These are phyloP conservation scores for Elongisporangium senticosum DNA, from an alignment of 352 stramenopile genomes.

Conservation along the genomic window DNA sequence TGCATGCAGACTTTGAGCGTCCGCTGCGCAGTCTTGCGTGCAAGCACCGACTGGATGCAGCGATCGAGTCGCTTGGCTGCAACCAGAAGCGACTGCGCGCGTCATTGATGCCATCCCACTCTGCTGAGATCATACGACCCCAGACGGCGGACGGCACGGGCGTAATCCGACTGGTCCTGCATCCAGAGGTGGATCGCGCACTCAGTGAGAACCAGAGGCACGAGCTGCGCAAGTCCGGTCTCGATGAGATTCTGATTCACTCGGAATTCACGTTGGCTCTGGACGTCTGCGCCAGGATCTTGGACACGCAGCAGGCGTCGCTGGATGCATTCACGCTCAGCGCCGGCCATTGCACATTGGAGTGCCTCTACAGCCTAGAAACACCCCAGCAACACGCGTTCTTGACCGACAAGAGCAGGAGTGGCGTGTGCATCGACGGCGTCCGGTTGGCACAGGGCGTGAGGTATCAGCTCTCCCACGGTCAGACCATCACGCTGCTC, in stretches of 20 bases:
- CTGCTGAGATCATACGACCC: background rate
- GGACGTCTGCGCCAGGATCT: slow-evolving; percentile 47
- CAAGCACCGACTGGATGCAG: background rate
- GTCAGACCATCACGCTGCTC: slow-evolving; percentile 72
- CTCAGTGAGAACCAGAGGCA: slow-evolving; percentile 54
- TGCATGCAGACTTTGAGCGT: background rate
- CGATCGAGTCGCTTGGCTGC: background rate
- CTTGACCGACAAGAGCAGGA: slow-evolving; percentile 68
- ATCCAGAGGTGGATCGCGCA: slow-evolving; percentile 55
- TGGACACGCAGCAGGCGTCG: slow-evolving; percentile 46
- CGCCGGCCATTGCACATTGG: slow-evolving; percentile 51
- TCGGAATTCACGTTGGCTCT: slow-evolving; percentile 44
- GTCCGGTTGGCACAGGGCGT: slow-evolving; percentile 39
- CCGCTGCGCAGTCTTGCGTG: background rate
- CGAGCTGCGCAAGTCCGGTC: slow-evolving; percentile 33
- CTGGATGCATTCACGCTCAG: slow-evolving; percentile 67
- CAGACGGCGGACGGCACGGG: background rate
- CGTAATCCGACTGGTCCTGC: slow-evolving; percentile 55
- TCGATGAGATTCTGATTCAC: slow-evolving; percentile 64
- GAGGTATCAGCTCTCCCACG: slow-evolving; percentile 42
- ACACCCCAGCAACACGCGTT: slow-evolving; percentile 41
- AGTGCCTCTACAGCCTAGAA: slow-evolving; percentile 36
- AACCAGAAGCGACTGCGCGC: background rate
- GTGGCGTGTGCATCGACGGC: slow-evolving; percentile 67
- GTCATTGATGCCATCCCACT: background rate